A percentile compares a stretch with the other conserved stretches of the same genome.
Conservation (phyloP, 352 stramenopile genomes). For the Phytophthora pini region DNA sequence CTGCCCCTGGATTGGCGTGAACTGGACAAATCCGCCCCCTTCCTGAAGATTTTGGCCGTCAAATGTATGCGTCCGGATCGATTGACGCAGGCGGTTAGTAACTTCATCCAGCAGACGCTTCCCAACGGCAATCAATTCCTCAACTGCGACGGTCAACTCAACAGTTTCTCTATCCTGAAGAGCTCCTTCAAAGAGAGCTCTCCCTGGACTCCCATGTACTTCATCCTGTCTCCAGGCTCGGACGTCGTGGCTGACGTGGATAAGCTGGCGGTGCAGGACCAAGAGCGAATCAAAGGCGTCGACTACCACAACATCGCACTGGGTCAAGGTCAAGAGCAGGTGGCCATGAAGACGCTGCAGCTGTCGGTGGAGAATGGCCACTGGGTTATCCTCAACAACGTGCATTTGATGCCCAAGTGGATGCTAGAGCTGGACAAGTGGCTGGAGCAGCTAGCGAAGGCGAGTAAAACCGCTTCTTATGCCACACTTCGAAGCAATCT, state of each 20-base stretch:
- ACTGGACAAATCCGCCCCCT: slow-evolving; percentile 89
- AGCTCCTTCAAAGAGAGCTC: slow-evolving; percentile 94
- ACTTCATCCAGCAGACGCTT: slow-evolving; percentile 91
- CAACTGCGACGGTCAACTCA: slow-evolving; percentile 91
- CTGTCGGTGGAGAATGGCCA: slow-evolving; percentile 91
- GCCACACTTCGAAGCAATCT: slow-evolving; percentile 35
- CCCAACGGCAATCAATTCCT: slow-evolving; percentile 85
- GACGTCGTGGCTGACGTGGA: slow-evolving; percentile 97
- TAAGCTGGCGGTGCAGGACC: slow-evolving; percentile 91
- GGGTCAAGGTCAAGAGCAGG: slow-evolving; percentile 93
- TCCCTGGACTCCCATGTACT: slow-evolving; percentile 97
- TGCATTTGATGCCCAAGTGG: slow-evolving; percentile 95
- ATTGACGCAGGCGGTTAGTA: slow-evolving; percentile 92
- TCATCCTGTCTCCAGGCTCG: slow-evolving; percentile 96
- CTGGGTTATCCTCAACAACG: slow-evolving; percentile 96
- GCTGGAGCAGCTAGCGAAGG: slow-evolving; percentile 85
- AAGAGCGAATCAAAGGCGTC: slow-evolving; percentile 93
- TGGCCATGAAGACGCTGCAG: slow-evolving; percentile 90
- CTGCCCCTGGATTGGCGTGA: slow-evolving; percentile 93
- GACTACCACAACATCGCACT: slow-evolving; percentile 97
- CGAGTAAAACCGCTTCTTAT: slow-evolving; percentile 59
- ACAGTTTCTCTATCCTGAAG: slow-evolving; percentile 95
- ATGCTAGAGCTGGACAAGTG: slow-evolving; percentile 93
- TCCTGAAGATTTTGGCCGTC: slow-evolving; percentile 95
- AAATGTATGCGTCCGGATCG: slow-evolving; percentile 94